phyloP scores from a whole-genome alignment of 2,329 filamentous ascomycete genomes.

The Talaromyces pinophilus region DNA sequence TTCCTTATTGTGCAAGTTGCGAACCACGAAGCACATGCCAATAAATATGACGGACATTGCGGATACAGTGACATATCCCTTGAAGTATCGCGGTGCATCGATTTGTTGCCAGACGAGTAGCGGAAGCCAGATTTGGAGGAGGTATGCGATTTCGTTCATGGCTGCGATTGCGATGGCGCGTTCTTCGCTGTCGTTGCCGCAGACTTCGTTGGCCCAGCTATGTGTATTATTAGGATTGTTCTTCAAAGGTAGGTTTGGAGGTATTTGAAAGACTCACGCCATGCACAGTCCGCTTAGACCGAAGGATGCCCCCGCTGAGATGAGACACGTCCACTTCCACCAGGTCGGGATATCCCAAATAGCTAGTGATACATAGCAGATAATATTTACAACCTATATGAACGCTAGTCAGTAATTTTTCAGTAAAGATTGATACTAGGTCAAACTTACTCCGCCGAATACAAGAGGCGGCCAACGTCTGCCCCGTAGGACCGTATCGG shows the following conservation, averaged over 20 bases:
- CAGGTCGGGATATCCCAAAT: constrained; percentile 54
- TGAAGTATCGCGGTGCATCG: constrained; percentile 61
- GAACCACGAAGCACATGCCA: constrained; percentile 51
- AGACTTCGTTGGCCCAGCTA: constrained; percentile 59
- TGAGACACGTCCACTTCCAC: constrained; percentile 66
- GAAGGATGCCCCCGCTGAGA: constrained; percentile 53
- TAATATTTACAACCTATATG: constrained; percentile 42
- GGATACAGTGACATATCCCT: constrained; percentile 61
- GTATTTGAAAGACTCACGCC: constrained; percentile 40
- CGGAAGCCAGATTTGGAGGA: constrained; percentile 69
- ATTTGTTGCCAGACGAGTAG: constrained; percentile 66
- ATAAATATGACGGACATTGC: constrained; percentile 55
- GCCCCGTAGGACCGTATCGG: constrained; percentile 61
- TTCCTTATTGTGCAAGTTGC: constrained; percentile 27
- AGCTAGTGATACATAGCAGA: constrained; percentile 49
- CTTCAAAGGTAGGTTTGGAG: no score
- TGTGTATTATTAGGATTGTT: background rate
- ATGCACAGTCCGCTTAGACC: constrained; percentile 54
- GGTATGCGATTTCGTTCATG: constrained; percentile 73
- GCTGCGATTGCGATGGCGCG: constrained; percentile 64
- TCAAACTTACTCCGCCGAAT: constrained; percentile 53
- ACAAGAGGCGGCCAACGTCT: constrained; percentile 66
- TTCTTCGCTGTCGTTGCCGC: constrained; percentile 62
- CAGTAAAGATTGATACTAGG: background rate
- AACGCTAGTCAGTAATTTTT: background rate